These are phyloP conservation scores for Phytophthora multivora DNA, from an alignment of 352 stramenopile species.

Conservation along the genomic window DNA sequence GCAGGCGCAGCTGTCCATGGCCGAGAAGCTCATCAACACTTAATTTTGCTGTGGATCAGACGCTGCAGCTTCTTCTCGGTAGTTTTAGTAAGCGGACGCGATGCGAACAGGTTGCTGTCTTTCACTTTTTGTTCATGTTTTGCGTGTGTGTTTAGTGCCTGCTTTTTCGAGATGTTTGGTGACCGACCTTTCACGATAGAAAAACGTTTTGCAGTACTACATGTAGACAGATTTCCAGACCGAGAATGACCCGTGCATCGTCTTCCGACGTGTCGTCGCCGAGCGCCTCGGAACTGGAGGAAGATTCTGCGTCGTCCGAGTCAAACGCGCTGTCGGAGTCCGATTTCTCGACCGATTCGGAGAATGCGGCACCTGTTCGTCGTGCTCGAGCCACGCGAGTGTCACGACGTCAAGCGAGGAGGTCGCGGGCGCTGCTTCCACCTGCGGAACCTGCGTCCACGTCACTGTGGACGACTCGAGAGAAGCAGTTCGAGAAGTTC, in stretches of 20 bases:
- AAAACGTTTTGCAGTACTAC: conserved; percentile 3
- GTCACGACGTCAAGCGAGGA: conserved; percentile 25
- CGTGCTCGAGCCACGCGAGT: conserved; percentile 15
- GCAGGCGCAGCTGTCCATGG: conserved; percentile 97
- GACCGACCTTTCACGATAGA: conserved; percentile 23
- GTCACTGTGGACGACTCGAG: conserved; percentile 59
- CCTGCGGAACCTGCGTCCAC: conserved; percentile 23
- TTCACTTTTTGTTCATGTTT: conserved; percentile 21
- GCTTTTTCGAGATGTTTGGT: conserved; percentile 2
- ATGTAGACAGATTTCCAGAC: conserved; percentile 5
- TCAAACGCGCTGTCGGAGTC: conserved; percentile 11
- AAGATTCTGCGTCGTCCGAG: conserved; percentile 18
- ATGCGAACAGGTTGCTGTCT: conserved; percentile 31
- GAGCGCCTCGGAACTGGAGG: conserved; percentile 15
- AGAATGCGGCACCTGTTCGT: conserved; percentile 7
- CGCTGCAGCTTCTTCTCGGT: conserved; percentile 21
- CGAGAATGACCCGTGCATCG: conserved; percentile 1
- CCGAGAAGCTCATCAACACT: conserved; percentile 96
- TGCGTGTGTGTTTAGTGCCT: background rate
- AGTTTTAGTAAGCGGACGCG: conserved; percentile 36
- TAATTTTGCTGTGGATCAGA: conserved; percentile 39
- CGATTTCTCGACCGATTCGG: conserved; percentile 25
- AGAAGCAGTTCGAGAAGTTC: conserved; percentile 84
- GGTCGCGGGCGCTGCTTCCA: conserved; percentile 18
- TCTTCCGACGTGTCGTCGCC: conserved; percentile 23